These are phyloP conservation scores for Trebouxia sp. DNA, from an alignment of 139 green algal genomes.

Conservation along the genomic window DNA sequence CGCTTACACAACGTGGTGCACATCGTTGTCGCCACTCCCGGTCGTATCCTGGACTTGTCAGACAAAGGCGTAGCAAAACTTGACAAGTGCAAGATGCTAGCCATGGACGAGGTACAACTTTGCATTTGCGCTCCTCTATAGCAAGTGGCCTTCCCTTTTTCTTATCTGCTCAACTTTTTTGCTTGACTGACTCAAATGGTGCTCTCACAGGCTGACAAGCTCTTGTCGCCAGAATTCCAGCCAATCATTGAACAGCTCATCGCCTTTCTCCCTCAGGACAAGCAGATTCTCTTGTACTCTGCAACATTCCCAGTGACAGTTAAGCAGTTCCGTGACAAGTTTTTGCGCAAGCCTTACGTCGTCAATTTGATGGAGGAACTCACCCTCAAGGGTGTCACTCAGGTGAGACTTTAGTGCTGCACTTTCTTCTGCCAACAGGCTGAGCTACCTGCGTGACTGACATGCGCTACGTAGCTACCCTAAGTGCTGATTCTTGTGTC, in stretches of 20 bases:
- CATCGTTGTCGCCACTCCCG: constrained; percentile 94
- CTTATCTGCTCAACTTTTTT: background rate
- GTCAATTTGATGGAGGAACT: constrained; percentile 99
- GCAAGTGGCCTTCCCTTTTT: background rate
- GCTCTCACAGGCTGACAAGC: constrained; percentile 86
- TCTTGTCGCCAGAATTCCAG: constrained; percentile 97
- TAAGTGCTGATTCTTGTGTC: too few species aligned
- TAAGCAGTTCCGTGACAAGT: constrained; percentile 97
- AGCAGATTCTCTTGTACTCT: constrained; percentile 98
- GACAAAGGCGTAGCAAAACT: constrained; percentile 94
- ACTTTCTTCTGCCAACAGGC: too few species aligned
- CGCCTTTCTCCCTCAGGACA: constrained; percentile 71
- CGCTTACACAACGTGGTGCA: constrained; percentile 91
- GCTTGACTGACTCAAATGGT: background rate
- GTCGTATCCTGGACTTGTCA: constrained; percentile 96
- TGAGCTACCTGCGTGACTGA: too few species aligned
- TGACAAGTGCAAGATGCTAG: constrained; percentile 80
- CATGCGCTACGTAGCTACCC: too few species aligned
- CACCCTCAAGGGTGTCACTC: constrained; percentile 95
- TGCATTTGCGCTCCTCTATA: background rate
- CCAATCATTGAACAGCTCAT: constrained; percentile 96
- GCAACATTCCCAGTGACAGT: constrained; percentile 99
- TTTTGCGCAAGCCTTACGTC: constrained; percentile 96
- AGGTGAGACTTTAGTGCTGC: too few species aligned
- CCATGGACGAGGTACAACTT: constrained; percentile 95